Evolutionary conservation across 176 grass and related monocot genomes (phyloP).

Genomic region (Avena atlantica): DNA sequence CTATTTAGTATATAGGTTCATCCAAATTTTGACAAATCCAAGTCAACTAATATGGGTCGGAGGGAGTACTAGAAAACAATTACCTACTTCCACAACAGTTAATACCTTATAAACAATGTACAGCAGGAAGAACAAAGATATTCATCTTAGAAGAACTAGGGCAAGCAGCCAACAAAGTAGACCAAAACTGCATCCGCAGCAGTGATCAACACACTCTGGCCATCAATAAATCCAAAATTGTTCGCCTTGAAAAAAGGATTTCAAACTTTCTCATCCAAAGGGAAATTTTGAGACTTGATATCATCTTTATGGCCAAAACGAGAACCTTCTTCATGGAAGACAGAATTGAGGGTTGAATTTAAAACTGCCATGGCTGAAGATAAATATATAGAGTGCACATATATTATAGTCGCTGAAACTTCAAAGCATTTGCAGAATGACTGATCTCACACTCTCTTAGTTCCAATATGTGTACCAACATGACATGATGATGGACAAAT

Average conservation of each 20-base stretch:
- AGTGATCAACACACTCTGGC: background rate
- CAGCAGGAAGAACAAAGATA: background rate
- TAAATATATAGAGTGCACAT: background rate
- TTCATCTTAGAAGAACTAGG: background rate
- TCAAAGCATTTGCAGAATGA: background rate
- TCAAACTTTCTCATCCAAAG: background rate
- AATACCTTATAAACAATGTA: background rate
- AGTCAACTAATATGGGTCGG: too few species aligned
- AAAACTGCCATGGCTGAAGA: background rate
- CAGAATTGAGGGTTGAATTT: too few species aligned
- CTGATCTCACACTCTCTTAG: background rate
- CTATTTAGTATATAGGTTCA: too few species aligned
- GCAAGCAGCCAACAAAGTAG: background rate
- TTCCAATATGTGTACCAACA: background rate
- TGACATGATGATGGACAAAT: background rate
- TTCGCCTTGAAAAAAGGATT: background rate
- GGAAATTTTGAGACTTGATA: background rate
- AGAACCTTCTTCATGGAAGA: background rate
- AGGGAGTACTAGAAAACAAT: too few species aligned
- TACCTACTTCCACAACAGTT: too few species aligned
- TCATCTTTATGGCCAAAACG: background rate
- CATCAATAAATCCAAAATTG: background rate
- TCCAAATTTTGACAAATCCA: too few species aligned
- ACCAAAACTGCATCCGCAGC: background rate
- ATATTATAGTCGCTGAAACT: background rate